phyloP scores from a whole-genome alignment of 1,284 basidiomycete genomes.

The Hemileia vastatrix region DNA sequence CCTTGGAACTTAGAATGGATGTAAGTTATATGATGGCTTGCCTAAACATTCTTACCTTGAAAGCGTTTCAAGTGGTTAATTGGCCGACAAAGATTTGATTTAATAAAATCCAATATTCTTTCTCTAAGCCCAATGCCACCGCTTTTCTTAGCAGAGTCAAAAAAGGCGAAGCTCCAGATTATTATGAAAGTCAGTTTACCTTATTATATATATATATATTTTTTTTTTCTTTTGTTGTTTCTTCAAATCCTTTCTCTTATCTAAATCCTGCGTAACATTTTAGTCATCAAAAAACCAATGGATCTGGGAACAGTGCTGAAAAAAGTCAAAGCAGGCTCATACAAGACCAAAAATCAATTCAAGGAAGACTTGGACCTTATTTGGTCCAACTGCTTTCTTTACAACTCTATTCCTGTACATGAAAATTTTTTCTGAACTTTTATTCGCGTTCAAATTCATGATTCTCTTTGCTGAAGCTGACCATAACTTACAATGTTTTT shows the following conservation, averaged over 20 bases:
- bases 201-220: slow-evolving; percentile 1
- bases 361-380: slow-evolving; percentile 87
- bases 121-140: slow-evolving; percentile 64
- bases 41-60: neutral
- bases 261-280: slow-evolving; percentile 33
- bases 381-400: slow-evolving; percentile 88
- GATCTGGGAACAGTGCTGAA: slow-evolving; percentile 83
- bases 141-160: slow-evolving; percentile 82
- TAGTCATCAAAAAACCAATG: slow-evolving; percentile 85
- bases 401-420: slow-evolving; percentile 74
- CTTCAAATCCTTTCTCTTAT: slow-evolving; percentile 20
- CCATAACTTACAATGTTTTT: too few species aligned
- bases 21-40: slow-evolving; percentile 48
- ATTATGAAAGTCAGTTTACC: slow-evolving; percentile 61
- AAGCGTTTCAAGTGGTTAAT: neutral
- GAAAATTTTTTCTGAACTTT: too few species aligned
- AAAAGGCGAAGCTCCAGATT: slow-evolving; percentile 76
- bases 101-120: slow-evolving; percentile 51
- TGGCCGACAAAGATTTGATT: too few species aligned
- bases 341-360: slow-evolving; percentile 90
- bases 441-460: too few species aligned
- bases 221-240: slow-evolving; percentile 1
- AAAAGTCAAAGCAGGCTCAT: slow-evolving; percentile 79
- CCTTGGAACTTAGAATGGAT: slow-evolving; percentile 69
- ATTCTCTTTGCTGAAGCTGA: too few species aligned